Evolutionary conservation across 345 rosid species (phyloP), one percentile per base, ranked within the genome.

Genomic region (Alliaria petiolata): DNA sequence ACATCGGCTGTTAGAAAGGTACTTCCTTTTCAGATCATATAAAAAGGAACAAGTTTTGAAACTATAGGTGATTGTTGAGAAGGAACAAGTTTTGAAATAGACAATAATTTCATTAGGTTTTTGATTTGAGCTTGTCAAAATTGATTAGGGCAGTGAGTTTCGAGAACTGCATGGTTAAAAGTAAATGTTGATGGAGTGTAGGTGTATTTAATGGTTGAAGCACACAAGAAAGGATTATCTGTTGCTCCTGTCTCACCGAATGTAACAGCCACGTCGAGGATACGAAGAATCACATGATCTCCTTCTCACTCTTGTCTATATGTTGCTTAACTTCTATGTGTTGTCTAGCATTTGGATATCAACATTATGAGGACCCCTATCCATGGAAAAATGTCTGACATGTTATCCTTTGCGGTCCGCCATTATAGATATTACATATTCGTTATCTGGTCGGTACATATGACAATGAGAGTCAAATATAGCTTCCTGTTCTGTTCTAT

Each of bases 161-260:
- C n/a, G 30, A 52, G 60, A 50, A 40, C 25, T 52, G 54, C 44
- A 52, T 49, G 40, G 43, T 51, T 61, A 20, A 42, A 26, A 38
- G 53, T 46, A 57, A 46, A 36, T 60, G 44, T 56, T 39, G 25
- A 12, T 76, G 65, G 46, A 46, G 13, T 70, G 66, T 46, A 76
- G 80, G 80, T 76, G 49, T 76, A 76, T 65, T 64, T 66, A 39
- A 76, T 76, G 76, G 76, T 76, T 57, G 71, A 76, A 65, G 76
- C 70, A 22, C 70, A 63, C 46, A 70, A 76, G 67, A 39, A 76
- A 45, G 40, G 34, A 34, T 47, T 42, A 58, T 20, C 67, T 11
- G 70, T 35, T 52, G 36, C 12, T 16, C 4, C 35, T 22, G 47
- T 4, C 69, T 43, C 50, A 26, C 38, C 65, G 53, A 17, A 54